Evolutionary conservation across 164 flowering plant genomes (phyloP).

Genomic region (grape (Vitis vinifera)): ASM3070453v1 NC_081816.1:9162001-9162500

Average conservation of each 20-base stretch:
- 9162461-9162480: too few relatives aligned
- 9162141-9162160: constrained; percentile 9
- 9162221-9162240: constrained; percentile 13
- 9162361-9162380: too few relatives aligned
- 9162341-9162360: too few relatives aligned
- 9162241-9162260: constrained; percentile 4
- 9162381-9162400: too few relatives aligned
- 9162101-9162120: constrained; percentile 13
- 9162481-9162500: too few relatives aligned
- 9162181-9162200: not conserved
- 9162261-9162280: constrained; percentile 21
- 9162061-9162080: constrained; percentile 10
- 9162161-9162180: constrained; percentile 6
- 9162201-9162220: constrained; percentile 9
- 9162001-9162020: constrained; percentile 10
- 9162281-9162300: constrained; percentile 1
- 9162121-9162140: constrained; percentile 14
- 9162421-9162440: too few relatives aligned
- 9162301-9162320: too few relatives aligned
- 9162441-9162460: too few relatives aligned
- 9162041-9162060: constrained; percentile 21
- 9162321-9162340: too few relatives aligned
- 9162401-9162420: too few relatives aligned
- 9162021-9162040: constrained; percentile 11
- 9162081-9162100: constrained; percentile 10